Percentiles rank a stretch among this genome's conserved stretches.
Conservation (phyloP, 495 filamentous ascomycete species). For the Penicillium bovifimosum region DNA sequence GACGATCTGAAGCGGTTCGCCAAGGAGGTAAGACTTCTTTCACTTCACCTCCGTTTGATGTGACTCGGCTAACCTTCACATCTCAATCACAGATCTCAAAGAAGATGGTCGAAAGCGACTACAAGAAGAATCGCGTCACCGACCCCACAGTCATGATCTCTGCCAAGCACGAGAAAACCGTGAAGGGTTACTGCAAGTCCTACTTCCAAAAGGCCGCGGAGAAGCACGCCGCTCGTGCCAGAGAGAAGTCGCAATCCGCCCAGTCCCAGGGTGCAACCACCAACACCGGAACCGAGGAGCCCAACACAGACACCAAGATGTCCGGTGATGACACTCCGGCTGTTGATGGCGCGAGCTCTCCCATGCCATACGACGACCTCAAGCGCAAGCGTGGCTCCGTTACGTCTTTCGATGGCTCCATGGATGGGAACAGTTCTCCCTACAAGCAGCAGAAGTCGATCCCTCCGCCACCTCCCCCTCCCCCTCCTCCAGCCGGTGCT, state of each 20-base stretch:
- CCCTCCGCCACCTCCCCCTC: conserved; percentile 31
- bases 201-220: conserved; percentile 80
- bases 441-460: conserved; percentile 38
- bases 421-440: conserved; percentile 27
- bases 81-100: conserved; percentile 53
- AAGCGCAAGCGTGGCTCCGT: conserved; percentile 19
- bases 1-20: conserved; percentile 84
- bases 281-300: conserved; percentile 33
- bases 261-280: conserved; percentile 12
- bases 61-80: background rate
- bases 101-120: conserved; percentile 83
- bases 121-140: conserved; percentile 74
- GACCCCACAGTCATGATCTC: conserved; percentile 70
- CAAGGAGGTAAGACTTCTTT: conserved; percentile 62
- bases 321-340: conserved; percentile 50
- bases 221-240: conserved; percentile 67
- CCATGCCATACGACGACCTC: conserved; percentile 29
- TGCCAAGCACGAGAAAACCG: conserved; percentile 71
- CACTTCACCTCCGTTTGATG: background rate
- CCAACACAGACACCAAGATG: conserved; percentile 44
- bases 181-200: conserved; percentile 73
- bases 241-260: conserved; percentile 37
- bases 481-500: conserved; percentile 21
- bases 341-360: background rate
- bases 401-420: conserved; percentile 44